phyloP scores from a whole-genome alignment of 805 yeast species.

The Kodamaea leandrae region DNA sequence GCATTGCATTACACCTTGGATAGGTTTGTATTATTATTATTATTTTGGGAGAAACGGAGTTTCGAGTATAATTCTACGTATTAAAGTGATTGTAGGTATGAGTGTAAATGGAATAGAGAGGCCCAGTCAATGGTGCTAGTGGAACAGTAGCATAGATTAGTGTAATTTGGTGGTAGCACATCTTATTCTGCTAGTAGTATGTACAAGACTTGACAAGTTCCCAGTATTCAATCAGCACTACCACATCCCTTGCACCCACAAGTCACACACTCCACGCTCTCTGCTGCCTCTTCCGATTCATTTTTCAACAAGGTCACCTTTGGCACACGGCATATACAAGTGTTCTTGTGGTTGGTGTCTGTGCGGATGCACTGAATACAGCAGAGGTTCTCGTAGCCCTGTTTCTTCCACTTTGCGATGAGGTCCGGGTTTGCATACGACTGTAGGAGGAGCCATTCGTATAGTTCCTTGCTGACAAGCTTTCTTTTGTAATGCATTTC shows the following conservation, averaged over 20 bases:
- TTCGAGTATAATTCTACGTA: neutral
- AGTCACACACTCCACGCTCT: slow-evolving; percentile 56
- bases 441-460: slow-evolving; percentile 69
- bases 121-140: no score
- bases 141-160: no score
- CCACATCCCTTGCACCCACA: slow-evolving; percentile 90
- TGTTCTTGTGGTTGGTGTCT: slow-evolving; percentile 57
- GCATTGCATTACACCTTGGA: slow-evolving; percentile 5
- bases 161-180: no score
- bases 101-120: no score
- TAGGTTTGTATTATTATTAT: slow-evolving; percentile 4
- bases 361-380: slow-evolving; percentile 75
- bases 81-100: neutral
- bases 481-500: slow-evolving; percentile 70
- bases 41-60: no score
- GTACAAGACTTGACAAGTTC: no score
- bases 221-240: slow-evolving; percentile 53
- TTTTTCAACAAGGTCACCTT: slow-evolving; percentile 44
- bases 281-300: slow-evolving; percentile 20
- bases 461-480: slow-evolving; percentile 62
- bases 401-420: slow-evolving; percentile 79
- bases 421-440: slow-evolving; percentile 64
- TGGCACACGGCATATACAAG: slow-evolving; percentile 88
- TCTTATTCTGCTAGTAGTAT: no score
- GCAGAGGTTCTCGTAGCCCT: slow-evolving; percentile 84